These are phyloP conservation scores for Hyphodiscus sp. DNA, from an alignment of 2,329 filamentous ascomycete genomes.

Conservation along the genomic window DNA sequence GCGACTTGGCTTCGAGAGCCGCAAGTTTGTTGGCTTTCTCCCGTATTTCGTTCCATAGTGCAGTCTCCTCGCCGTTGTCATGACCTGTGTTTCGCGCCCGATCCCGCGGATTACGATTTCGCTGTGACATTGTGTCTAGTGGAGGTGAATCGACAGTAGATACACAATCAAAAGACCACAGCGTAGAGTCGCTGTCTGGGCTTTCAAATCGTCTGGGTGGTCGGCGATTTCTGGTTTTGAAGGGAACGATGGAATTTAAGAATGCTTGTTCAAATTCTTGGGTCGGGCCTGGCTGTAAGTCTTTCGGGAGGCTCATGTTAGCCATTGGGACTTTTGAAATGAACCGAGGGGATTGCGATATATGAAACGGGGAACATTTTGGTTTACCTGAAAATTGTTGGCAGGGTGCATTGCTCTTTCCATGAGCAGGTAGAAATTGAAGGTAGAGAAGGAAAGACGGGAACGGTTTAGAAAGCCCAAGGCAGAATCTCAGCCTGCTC, in stretches of 20 bases:
- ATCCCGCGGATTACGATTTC: conserved; percentile 13
- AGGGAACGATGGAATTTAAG: too few relatives aligned
- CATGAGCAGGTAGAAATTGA: background rate
- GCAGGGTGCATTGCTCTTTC: background rate
- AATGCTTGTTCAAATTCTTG: background rate
- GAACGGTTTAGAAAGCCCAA: background rate
- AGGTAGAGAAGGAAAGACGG: background rate
- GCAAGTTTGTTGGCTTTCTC: conserved; percentile 5
- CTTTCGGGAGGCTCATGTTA: too few relatives aligned
- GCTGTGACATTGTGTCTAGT: conserved; percentile 2
- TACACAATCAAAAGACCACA: too few relatives aligned
- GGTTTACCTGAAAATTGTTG: background rate
- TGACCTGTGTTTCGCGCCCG: conserved; percentile 11
- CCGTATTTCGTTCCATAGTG: conserved; percentile 10
- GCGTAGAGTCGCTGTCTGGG: background rate
- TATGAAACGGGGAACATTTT: too few relatives aligned
- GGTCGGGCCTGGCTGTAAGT: too few relatives aligned
- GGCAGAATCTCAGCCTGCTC: background rate
- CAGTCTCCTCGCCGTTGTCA: conserved; percentile 13
- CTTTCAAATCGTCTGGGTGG: background rate
- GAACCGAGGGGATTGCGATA: too few relatives aligned
- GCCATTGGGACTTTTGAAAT: too few relatives aligned
- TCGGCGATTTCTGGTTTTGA: background rate
- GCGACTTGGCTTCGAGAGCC: conserved; percentile 7
- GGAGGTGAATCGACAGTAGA: background rate